These are phyloP conservation scores for Pseudogymnoascus sp. DNA, from an alignment of 2,329 filamentous ascomycete genomes.

Conservation along the genomic window DNA sequence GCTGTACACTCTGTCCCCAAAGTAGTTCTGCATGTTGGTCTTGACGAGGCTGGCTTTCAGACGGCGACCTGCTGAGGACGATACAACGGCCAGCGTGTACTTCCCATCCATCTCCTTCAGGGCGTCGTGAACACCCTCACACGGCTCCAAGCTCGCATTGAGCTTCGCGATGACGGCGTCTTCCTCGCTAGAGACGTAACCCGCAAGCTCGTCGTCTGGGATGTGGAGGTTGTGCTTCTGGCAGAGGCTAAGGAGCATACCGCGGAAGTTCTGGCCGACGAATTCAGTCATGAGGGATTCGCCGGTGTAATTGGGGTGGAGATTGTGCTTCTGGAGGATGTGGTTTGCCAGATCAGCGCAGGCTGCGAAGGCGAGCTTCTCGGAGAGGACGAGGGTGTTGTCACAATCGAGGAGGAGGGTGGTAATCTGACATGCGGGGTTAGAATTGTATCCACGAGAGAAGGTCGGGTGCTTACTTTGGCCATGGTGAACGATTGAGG, in stretches of 20 bases:
- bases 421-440: constrained; percentile 44
- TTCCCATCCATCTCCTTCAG: constrained; percentile 58
- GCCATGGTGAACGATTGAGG: background rate
- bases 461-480: background rate
- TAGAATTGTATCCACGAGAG: background rate
- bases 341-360: constrained; percentile 85
- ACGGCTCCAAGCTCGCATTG: constrained; percentile 57
- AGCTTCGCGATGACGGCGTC: constrained; percentile 79
- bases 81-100: constrained; percentile 74
- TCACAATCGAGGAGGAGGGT: constrained; percentile 71
- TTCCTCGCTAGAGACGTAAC: constrained; percentile 69
- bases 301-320: constrained; percentile 66
- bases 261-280: constrained; percentile 89
- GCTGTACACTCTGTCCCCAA: constrained; percentile 71
- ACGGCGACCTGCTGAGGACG: constrained; percentile 68
- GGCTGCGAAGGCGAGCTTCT: constrained; percentile 84
- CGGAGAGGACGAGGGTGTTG: constrained; percentile 90
- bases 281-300: constrained; percentile 75
- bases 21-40: constrained; percentile 72
- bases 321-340: constrained; percentile 60
- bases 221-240: constrained; percentile 68
- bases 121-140: constrained; percentile 58
- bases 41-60: constrained; percentile 72
- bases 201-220: constrained; percentile 57
- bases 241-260: constrained; percentile 75